Percentiles rank a stretch among this genome's conserved stretches.
phyloP scores from a whole-genome alignment of 2,329 filamentous ascomycete species.

The Diaporthe vexans region DNA sequence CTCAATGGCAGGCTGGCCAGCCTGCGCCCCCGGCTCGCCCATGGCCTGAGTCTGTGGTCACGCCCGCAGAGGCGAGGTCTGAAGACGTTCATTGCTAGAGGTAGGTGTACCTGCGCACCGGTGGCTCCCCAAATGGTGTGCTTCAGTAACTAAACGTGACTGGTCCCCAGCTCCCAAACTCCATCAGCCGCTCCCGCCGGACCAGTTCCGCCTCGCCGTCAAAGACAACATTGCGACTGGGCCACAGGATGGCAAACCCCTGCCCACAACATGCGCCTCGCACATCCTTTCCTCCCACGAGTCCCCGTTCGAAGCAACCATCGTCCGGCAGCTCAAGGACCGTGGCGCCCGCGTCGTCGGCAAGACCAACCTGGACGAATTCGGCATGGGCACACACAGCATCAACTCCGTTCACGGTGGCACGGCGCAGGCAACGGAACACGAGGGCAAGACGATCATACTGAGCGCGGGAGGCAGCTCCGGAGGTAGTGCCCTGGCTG shows the following conservation, averaged over 20 bases:
- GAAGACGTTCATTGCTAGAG: slow-evolving; percentile 41
- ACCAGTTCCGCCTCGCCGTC: slow-evolving; percentile 67
- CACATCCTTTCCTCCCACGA: slow-evolving; percentile 77
- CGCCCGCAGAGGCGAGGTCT: slow-evolving; percentile 38
- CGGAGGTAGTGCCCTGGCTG: slow-evolving; percentile 91
- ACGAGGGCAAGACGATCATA: slow-evolving; percentile 44
- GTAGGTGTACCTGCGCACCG: slow-evolving; percentile 2
- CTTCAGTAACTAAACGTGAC: background rate
- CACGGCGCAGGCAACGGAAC: slow-evolving; percentile 42
- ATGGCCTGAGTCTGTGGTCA: slow-evolving; percentile 26
- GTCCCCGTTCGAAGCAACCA: slow-evolving; percentile 86
- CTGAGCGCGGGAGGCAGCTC: slow-evolving; percentile 90
- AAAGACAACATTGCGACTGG: slow-evolving; percentile 83
- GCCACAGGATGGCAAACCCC: slow-evolving; percentile 49
- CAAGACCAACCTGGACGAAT: slow-evolving; percentile 91
- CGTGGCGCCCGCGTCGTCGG: slow-evolving; percentile 76
- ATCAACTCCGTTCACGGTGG: slow-evolving; percentile 48
- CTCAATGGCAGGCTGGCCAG: slow-evolving; percentile 43
- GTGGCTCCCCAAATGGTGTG: too few relatives aligned
- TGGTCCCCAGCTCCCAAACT: background rate
- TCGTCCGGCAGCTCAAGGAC: slow-evolving; percentile 76
- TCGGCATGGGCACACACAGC: slow-evolving; percentile 56
- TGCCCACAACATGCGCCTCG: slow-evolving; percentile 89
- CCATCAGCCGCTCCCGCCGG: background rate
- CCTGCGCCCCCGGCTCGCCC: slow-evolving; percentile 40